These are phyloP conservation scores for Colletotrichum sp. DNA, from an alignment of 2,329 filamentous ascomycete species.

Conservation along the genomic window DNA sequence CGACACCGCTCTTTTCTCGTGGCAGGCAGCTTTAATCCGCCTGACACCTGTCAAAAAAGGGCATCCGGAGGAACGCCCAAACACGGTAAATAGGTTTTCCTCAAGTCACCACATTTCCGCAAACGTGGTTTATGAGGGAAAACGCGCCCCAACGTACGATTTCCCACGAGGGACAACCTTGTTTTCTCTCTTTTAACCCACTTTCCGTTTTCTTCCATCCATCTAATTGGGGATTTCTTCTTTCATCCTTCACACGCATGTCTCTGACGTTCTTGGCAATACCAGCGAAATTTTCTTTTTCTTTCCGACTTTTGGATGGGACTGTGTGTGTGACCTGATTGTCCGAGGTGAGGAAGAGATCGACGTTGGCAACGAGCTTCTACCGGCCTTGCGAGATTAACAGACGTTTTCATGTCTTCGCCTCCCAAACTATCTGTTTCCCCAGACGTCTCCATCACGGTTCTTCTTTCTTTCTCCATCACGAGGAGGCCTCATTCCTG, in stretches of 20 bases:
- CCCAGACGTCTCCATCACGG: not conserved
- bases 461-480: not conserved
- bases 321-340: not conserved
- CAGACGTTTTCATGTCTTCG: conserved; percentile 5
- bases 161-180: not conserved
- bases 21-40: not conserved
- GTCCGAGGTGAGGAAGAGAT: not conserved
- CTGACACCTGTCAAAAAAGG: not conserved
- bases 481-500: not conserved
- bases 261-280: not conserved
- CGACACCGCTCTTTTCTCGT: not conserved
- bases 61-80: not conserved
- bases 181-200: not conserved
- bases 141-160: not conserved
- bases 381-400: not conserved
- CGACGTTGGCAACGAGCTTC: not conserved
- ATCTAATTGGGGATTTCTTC: not conserved
- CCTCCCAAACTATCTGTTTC: not conserved
- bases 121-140: not conserved
- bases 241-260: not conserved
- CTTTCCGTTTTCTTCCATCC: not conserved
- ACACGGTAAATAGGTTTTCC: not conserved
- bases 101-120: not conserved
- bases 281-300: not conserved
- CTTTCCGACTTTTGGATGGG: not conserved